Base-by-base conservation (phyloP, 495 filamentous ascomycete genomes). In the Cercophora newfieldiana region DNA sequence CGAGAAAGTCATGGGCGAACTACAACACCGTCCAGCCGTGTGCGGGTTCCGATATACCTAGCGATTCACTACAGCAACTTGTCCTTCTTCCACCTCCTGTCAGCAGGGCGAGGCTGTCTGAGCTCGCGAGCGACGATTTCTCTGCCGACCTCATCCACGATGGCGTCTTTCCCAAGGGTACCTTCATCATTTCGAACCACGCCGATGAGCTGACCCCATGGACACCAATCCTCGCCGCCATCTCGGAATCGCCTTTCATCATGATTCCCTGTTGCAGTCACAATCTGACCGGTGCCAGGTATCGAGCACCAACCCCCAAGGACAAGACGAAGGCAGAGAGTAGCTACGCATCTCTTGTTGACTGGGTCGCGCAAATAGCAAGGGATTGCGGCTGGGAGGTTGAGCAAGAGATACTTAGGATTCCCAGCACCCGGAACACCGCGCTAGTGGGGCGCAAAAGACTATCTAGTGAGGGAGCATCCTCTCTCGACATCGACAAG, bases 151-250 rank as follows among this genome's bases (percentile, higher is more conserved):
- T 72, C 47, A 82, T 85, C 44, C 90, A 94, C 67, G 81, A 90
- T 31, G 95, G 93, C 51, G 71, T 81, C 44, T 97, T 97, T 72
- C 85, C 86, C 0, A 71, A 77, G 29, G 87, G 88, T 29, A 96
- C 92, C 0, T 99, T 99, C 71, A 90, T 99, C 61, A 93, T 99
- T 66, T 94, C 92, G 50, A 98, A 98, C 71, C 95, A 98, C 72
- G 92, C 95, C 22, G 95, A 99, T 74, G 93, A 99, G 77, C 82
- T 99, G 12, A 98, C 96, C 1, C 85, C 91, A 4, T 99, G 95
- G 95, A 97, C 96, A 0, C 96, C 95, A 1, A 84, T 97, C 31
- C 84, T 99, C 51, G 92, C 94, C 29, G 85, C 87, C 29, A 79
- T 91, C 1, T 91, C 91, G 21, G 69, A 84, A 18, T 89, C 85